Conservation (phyloP, 345 rosid genomes). For the Gossypium sturtianum region DNA sequence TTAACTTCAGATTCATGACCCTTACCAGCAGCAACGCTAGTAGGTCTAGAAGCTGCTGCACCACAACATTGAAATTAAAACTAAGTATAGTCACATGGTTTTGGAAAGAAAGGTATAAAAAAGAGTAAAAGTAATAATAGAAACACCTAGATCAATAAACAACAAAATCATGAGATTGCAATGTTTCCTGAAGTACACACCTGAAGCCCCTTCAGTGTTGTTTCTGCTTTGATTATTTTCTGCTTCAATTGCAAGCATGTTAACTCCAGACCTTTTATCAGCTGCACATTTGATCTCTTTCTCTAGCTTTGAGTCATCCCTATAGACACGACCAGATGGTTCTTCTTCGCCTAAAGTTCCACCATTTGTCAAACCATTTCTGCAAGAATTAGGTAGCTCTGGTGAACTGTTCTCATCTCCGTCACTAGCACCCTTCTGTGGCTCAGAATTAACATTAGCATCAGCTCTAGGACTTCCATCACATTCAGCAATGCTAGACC, state of each 20-base stretch:
- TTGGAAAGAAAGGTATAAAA: background rate
- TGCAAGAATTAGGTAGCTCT: constrained; percentile 34
- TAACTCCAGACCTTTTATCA: constrained; percentile 40
- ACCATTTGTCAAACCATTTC: constrained; percentile 37
- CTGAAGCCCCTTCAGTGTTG: constrained; percentile 37
- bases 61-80: constrained; percentile 36
- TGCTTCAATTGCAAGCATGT: constrained; percentile 32
- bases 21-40: constrained; percentile 28
- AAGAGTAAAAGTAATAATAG: background rate
- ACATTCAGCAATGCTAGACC: constrained; percentile 43
- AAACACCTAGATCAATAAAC: background rate
- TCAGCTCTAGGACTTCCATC: constrained; percentile 41
- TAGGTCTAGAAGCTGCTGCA: constrained; percentile 31
- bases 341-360: constrained; percentile 45
- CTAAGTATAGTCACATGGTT: background rate
- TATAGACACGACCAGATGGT: constrained; percentile 30
- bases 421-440: background rate
- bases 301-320: constrained; percentile 38
- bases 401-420: constrained; percentile 50
- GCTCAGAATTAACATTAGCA: constrained; percentile 29
- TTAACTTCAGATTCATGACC: constrained; percentile 28
- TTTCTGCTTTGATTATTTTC: constrained; percentile 41
- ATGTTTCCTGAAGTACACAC: constrained; percentile 24
- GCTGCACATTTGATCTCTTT: constrained; percentile 39
- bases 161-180: background rate